Evolutionary conservation across 257 asterid genomes (phyloP).

Genomic region (Ajuga chamaepitys): DNA sequence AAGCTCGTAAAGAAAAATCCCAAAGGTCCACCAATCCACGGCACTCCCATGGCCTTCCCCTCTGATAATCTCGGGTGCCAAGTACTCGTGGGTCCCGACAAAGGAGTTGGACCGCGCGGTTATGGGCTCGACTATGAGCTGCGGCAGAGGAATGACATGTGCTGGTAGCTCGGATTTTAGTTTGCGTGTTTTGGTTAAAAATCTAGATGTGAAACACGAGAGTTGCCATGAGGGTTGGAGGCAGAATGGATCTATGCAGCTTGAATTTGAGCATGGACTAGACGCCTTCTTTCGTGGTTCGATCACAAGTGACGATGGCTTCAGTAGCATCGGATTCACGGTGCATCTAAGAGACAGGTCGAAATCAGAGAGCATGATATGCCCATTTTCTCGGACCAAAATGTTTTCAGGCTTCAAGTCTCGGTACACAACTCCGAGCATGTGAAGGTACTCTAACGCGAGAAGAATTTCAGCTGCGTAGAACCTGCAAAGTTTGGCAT

Average conservation of each 20-base stretch:
- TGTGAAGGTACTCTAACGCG: conserved; percentile 85
- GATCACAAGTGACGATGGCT: conserved; percentile 35
- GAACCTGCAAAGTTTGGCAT: conserved; percentile 40
- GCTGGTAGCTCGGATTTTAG: conserved; percentile 43
- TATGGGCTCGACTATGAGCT: conserved; percentile 75
- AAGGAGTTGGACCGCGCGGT: conserved; percentile 79
- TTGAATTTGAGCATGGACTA: conserved; percentile 43
- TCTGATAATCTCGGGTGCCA: conserved; percentile 83
- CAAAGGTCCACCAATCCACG: conserved; percentile 95
- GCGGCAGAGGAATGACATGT: conserved; percentile 62
- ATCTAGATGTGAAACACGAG: conserved; percentile 65
- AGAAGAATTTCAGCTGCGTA: conserved; percentile 84
- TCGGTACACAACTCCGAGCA: conserved; percentile 88
- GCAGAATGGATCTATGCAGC: conserved; percentile 82
- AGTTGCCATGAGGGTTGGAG: conserved; percentile 76
- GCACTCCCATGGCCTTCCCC: conserved; percentile 93
- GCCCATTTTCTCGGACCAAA: conserved; percentile 81
- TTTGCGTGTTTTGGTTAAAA: conserved; percentile 50
- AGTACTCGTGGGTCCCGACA: conserved; percentile 86
- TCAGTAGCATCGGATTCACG: conserved; percentile 40
- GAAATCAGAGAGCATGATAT: conserved; percentile 85
- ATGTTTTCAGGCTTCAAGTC: conserved; percentile 88
- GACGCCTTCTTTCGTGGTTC: conserved; percentile 45
- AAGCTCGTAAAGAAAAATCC: conserved; percentile 68
- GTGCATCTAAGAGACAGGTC: conserved; percentile 68